These are phyloP conservation scores for Beauveria medogensis DNA, from an alignment of 2,329 filamentous ascomycete genomes.

Conservation along the genomic window DNA sequence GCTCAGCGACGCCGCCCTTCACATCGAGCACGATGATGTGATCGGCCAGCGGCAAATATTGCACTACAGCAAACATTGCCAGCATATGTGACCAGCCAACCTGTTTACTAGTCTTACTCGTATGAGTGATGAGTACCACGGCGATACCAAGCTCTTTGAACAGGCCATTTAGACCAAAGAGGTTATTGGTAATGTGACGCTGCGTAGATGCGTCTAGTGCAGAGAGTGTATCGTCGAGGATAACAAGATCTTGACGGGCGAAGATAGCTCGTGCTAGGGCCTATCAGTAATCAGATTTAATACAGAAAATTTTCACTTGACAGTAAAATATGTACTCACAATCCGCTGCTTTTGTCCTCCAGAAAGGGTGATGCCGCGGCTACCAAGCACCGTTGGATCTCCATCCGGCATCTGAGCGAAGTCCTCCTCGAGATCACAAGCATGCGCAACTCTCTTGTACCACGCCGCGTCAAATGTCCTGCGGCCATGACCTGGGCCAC, in stretches of 20 bases:
- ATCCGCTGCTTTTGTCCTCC: conserved; percentile 16
- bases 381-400: conserved; percentile 12
- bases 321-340: conserved; percentile 8
- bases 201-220: conserved; percentile 14
- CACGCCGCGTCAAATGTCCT: not conserved
- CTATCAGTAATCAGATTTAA: not conserved
- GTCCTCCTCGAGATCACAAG: conserved; percentile 6
- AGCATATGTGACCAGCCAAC: not conserved
- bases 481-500: not conserved
- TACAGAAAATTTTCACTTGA: not conserved
- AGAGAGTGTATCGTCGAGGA: conserved; percentile 15
- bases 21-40: conserved; percentile 12
- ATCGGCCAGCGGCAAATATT: conserved; percentile 11
- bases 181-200: conserved; percentile 7
- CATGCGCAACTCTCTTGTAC: not conserved
- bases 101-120: conserved; percentile 2
- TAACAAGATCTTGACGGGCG: conserved; percentile 6
- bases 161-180: conserved; percentile 11
- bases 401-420: conserved; percentile 10
- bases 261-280: conserved; percentile 13
- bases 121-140: conserved; percentile 14
- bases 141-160: conserved; percentile 10
- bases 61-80: not conserved
- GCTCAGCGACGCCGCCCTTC: conserved; percentile 9
- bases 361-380: conserved; percentile 12